Evolutionary conservation across 805 yeast species (phyloP).

Genomic region (Grigorovia yakushimaensis): DNA sequence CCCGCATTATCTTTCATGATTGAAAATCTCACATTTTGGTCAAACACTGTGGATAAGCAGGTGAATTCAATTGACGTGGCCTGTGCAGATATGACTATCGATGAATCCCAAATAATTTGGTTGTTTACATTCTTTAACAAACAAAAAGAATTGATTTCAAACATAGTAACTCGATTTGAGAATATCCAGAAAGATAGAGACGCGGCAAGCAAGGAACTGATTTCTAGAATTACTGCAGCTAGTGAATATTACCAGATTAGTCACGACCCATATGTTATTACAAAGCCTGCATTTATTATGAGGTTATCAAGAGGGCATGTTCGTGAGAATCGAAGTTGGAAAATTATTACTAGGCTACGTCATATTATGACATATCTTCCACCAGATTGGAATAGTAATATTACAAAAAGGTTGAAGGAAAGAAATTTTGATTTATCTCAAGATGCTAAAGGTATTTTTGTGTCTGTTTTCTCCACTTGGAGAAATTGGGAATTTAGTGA

Average conservation of each 20-base stretch:
- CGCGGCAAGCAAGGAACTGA: conserved; percentile 26
- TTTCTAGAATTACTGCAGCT: conserved; percentile 38
- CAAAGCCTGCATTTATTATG: conserved; percentile 77
- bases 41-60: conserved; percentile 11
- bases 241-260: conserved; percentile 45
- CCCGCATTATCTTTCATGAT: conserved; percentile 20
- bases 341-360: conserved; percentile 65
- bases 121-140: conserved; percentile 14
- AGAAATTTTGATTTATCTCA: conserved; percentile 37
- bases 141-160: conserved; percentile 4
- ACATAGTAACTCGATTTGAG: conserved; percentile 7
- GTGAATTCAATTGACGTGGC: conserved; percentile 22
- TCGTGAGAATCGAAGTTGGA: conserved; percentile 81
- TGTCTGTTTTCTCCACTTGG: conserved; percentile 63
- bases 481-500: conserved; percentile 83
- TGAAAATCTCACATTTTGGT: conserved; percentile 26
- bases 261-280: conserved; percentile 82
- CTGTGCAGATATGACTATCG: conserved; percentile 25
- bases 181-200: conserved; percentile 6
- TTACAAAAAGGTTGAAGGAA: conserved; percentile 18
- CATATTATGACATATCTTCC: conserved; percentile 61
- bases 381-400: conserved; percentile 32
- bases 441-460: conserved; percentile 45
- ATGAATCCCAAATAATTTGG: conserved; percentile 32
- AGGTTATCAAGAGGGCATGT: conserved; percentile 66